phyloP scores from a whole-genome alignment of 169 alveolate genomes.

The Prorocentrum cordatum region DNA sequence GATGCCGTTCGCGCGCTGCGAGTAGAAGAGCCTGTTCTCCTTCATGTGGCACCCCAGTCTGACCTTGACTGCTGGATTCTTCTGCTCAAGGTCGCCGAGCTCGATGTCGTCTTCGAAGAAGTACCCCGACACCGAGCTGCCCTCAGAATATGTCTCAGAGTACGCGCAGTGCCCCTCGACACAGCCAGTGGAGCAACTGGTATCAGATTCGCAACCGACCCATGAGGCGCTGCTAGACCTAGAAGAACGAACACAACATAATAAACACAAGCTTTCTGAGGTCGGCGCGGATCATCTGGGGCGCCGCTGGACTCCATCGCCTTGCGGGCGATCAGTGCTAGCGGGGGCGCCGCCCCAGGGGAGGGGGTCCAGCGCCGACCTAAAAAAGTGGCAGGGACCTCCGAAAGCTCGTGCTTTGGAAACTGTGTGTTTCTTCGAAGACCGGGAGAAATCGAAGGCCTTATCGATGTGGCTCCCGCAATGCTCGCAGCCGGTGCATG shows the following conservation, averaged over 20 bases:
- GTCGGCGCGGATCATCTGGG: too few species aligned
- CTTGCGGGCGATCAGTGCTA: too few species aligned
- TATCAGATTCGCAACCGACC: too few species aligned
- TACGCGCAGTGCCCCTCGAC: constrained; percentile 74
- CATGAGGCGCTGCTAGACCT: too few species aligned
- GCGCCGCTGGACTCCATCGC: too few species aligned
- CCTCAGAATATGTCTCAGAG: constrained; percentile 79
- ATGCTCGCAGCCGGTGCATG: constrained; percentile 50
- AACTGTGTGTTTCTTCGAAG: constrained; percentile 70
- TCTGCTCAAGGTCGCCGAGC: constrained; percentile 73
- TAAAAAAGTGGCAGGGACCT: too few species aligned
- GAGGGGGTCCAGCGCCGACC: too few species aligned
- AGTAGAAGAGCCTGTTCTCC: not conserved
- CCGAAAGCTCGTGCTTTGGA: too few species aligned
- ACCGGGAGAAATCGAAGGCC: constrained; percentile 73
- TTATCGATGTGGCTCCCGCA: constrained; percentile 71
- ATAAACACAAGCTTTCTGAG: too few species aligned
- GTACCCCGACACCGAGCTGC: constrained; percentile 79
- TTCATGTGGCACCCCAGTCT: not conserved
- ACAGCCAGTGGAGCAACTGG: constrained; percentile 11
- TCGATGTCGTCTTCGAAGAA: constrained; percentile 73
- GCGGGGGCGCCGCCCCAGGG: too few species aligned
- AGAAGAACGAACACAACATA: too few species aligned
- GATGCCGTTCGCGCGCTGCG: too few species aligned
- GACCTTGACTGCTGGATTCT: constrained; percentile 58